Conservation (phyloP, 2,329 filamentous ascomycete species). For the Cercospora sojina region DNA sequence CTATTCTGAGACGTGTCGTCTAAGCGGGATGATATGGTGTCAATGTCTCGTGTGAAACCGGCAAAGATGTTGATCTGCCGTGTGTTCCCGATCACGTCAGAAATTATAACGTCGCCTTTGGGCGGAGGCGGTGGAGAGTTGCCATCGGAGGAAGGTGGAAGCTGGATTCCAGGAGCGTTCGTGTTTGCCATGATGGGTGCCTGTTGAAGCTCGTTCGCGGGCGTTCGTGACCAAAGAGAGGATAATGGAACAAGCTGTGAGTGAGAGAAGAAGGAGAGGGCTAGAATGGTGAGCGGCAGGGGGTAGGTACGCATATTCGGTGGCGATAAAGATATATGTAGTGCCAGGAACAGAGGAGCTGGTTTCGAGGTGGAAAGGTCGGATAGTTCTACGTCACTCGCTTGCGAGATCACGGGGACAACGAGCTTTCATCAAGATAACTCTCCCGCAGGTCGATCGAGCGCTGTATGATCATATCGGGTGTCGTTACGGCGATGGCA, state of each 20-base stretch:
- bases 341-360: not conserved
- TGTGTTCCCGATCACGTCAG: conserved; percentile 79
- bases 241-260: conserved; percentile 7
- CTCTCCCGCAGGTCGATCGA: not conserved
- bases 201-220: conserved; percentile 18
- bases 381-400: conserved; percentile 12
- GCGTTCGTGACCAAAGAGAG: not conserved
- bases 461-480: not conserved
- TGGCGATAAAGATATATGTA: not conserved
- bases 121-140: conserved; percentile 14
- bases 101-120: conserved; percentile 61
- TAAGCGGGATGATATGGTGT: conserved; percentile 66
- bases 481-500: not conserved
- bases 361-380: conserved; percentile 4
- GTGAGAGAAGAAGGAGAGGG: conserved; percentile 16
- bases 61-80: conserved; percentile 82
- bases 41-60: conserved; percentile 73
- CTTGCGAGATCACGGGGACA: not conserved
- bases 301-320: conserved; percentile 6
- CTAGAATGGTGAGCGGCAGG: conserved; percentile 20
- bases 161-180: conserved; percentile 28
- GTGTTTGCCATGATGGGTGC: conserved; percentile 27
- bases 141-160: conserved; percentile 22
- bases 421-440: not conserved
- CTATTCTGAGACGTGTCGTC: conserved; percentile 66